Conservation (phyloP, 306 rosid genomes). For the Quercus rubra region DNA sequence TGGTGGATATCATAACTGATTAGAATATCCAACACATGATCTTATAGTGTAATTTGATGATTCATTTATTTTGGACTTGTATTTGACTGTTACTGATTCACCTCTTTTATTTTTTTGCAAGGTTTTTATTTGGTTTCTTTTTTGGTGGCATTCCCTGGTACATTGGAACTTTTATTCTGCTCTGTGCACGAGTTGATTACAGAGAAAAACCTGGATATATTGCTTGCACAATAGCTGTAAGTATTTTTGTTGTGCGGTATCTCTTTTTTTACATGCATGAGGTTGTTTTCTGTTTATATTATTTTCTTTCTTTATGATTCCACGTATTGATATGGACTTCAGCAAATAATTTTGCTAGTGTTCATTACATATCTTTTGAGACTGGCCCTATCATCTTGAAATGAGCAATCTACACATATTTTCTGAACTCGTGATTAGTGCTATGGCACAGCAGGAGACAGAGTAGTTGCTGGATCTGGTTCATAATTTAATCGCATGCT, state of each 20-base stretch:
- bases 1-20: background rate
- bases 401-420: background rate
- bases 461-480: background rate
- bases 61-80: background rate
- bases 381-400: background rate
- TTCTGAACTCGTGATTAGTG: background rate
- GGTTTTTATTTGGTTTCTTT: constrained; percentile 76
- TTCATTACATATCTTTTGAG: background rate
- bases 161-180: constrained; percentile 56
- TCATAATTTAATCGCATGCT: background rate
- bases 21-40: background rate
- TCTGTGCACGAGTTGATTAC: constrained; percentile 60
- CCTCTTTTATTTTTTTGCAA: constrained; percentile 15
- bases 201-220: constrained; percentile 83
- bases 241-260: constrained; percentile 22
- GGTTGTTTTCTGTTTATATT: background rate
- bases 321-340: background rate
- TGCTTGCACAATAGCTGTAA: constrained; percentile 79
- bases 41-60: background rate
- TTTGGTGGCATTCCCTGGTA: constrained; percentile 86
- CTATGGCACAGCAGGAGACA: background rate
- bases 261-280: background rate
- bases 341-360: background rate
- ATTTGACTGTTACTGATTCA: background rate
- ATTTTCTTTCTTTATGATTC: background rate